A percentile compares a stretch with the other conserved stretches of the same genome.
phyloP scores from a whole-genome alignment of 768 basidiomycete genomes.

The Gymnopilus junonius region DNA sequence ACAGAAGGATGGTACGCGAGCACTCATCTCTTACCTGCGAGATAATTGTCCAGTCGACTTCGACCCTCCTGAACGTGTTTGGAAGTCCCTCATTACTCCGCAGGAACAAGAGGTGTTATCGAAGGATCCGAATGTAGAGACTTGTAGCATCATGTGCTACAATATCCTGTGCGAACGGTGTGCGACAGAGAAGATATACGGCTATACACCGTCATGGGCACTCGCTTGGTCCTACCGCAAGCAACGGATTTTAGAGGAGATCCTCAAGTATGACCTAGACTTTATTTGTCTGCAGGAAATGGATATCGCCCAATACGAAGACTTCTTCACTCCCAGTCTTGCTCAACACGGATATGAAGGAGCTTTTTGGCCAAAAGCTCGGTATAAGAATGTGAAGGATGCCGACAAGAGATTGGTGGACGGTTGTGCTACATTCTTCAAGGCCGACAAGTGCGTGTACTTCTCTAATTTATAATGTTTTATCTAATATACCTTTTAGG shows the following conservation, averaged over 20 bases:
- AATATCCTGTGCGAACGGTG: constrained; percentile 94
- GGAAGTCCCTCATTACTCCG: constrained; percentile 66
- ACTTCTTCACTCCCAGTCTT: constrained; percentile 82
- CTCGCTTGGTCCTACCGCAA: constrained; percentile 95
- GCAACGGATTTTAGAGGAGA: constrained; percentile 83
- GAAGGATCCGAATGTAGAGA: constrained; percentile 72
- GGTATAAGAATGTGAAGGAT: constrained; percentile 92
- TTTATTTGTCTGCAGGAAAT: constrained; percentile 96
- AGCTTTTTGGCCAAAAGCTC: constrained; percentile 88
- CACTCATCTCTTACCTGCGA: constrained; percentile 88
- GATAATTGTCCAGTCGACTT: constrained; percentile 87
- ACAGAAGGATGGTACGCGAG: constrained; percentile 94
- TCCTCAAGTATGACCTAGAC: constrained; percentile 81
- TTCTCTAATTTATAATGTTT: constrained; percentile 6
- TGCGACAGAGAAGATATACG: constrained; percentile 89
- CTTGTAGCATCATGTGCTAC: constrained; percentile 83
- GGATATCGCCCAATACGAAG: constrained; percentile 90
- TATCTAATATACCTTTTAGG: constrained; percentile 44
- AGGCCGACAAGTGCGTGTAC: constrained; percentile 74
- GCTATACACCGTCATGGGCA: constrained; percentile 97
- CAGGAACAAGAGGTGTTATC: constrained; percentile 62
- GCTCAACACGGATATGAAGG: constrained; percentile 84
- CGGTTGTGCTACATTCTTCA: constrained; percentile 97
- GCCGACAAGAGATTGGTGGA: constrained; percentile 88
- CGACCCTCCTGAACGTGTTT: constrained; percentile 79